Base-by-base conservation (phyloP, 2,329 filamentous ascomycete species). In the Orbilia javanica region DNA sequence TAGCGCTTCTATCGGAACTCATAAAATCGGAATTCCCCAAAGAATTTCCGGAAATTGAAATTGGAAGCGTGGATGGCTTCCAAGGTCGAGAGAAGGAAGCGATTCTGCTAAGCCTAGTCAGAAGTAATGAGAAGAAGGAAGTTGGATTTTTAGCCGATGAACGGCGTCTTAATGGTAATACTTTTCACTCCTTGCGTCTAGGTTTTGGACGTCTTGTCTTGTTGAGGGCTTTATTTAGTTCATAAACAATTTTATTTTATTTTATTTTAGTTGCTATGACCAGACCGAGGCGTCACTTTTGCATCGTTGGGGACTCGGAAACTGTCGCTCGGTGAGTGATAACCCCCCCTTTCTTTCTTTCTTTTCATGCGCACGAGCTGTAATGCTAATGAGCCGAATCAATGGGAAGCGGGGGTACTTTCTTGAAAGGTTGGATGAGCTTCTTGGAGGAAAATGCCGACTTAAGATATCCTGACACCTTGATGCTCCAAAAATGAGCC, bases 1-100 rank as follows among this genome's bases (percentile, higher is more conserved):
- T 97, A 39, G 91, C 92, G 3, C 85, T 96, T 10, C 86, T 98
- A 64, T 90, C 93, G 11, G 86, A 87, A 42, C 87, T 91, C 80
- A 87, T 99, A 62, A 96, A 95, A 83, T 92, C 96, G 77, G 86
- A 87, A 44, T 97, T 92, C 81, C 92, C 92, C 0, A 93, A 92
- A 10, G 86, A 87, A 46, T 97, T 92, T 81, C 92, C 92, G 0
- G 93, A 92, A 11, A 90, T 99, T 63, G 96, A 99, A 84, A 87
- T 99, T n/a, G 96, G 96, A 36, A 97, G 93, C 82, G 93, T 99
- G 1, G 96, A 99, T 84, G 96, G 95, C 1, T 99, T 99, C 83
- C 96, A 99, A 84, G 96, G 96, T 36, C 90, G 96, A 18, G 96
- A 99, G 84, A 99, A 99, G 84, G 96, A 99, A 84, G 96, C 93